Base-by-base conservation (phyloP, 164 flowering plant genomes). In the Paratinospora sagittata region DNA sequence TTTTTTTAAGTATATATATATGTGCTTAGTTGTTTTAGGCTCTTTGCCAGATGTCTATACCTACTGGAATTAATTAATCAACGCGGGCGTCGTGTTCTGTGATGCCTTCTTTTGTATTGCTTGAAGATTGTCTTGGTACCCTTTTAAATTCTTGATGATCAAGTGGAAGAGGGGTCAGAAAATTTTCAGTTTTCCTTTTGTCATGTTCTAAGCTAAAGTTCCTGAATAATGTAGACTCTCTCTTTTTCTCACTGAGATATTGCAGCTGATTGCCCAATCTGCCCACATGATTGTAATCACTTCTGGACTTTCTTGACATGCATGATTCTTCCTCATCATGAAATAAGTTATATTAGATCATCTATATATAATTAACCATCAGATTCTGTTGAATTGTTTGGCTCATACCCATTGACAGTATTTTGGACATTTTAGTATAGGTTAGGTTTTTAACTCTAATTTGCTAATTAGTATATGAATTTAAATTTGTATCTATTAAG, bases 11-110 rank as follows among this genome's bases (percentile, higher is more conserved):
- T 26, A 27, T 62, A 58, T 58, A n/a, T 58, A 16, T 58, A 21
- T 26, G 27, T 63, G 47, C 64, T 63, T 64, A 30, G 68, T 43
- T 65, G 58, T 63, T 6, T 16, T 26, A 10, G 71, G 30, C 26
- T 47, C 45, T 69, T 66, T 26, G 55, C 65, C 72, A 69, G 63
- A 62, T 45, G 33, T 39, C 4, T 12, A 6, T 47, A 1, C 34
- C 60, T 36, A 26, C 14, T 34, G 63, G 33, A 60, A 21, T 39
- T 26, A 39, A 30, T 13, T 14, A 55, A n/a, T n/a, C 14, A 23
- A 34, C 7, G 30, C 2, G 34, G 3, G 14, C 12, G 23, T 72
- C 58, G 41, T 55, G 24, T 26, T 72, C 27, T 72, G 23, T 52
- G 17, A 34, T 67, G 62, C 47, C 61, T 8, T 55, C 24, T 55